A percentile compares a stretch with the other conserved stretches of the same genome.
These are phyloP conservation scores for Monilinia vaccinii-corymbosi DNA, from an alignment of 2,329 filamentous ascomycete species.

Conservation along the genomic window DNA sequence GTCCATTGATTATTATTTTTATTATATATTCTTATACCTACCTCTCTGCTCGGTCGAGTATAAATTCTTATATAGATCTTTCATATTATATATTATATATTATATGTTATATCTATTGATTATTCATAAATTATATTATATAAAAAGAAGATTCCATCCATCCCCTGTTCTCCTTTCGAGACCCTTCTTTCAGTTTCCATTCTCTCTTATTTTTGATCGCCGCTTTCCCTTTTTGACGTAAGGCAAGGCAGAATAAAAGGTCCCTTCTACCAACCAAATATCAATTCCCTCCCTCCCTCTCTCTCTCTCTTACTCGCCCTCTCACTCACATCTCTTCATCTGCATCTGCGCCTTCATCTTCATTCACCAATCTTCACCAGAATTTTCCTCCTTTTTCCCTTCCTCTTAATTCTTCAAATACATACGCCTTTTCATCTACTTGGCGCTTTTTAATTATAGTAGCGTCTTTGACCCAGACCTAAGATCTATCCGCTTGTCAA, in stretches of 20 bases:
- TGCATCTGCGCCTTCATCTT: background rate
- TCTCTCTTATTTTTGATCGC: background rate
- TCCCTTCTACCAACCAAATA: background rate
- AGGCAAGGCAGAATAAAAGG: background rate
- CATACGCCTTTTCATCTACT: no score
- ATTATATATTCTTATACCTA: no score
- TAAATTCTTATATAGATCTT: no score
- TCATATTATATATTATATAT: no score
- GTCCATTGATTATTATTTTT: no score
- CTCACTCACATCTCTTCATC: background rate
- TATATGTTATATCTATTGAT: no score
- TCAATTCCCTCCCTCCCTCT: no score
- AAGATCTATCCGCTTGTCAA: background rate
- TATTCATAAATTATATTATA: no score
- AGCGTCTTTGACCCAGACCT: background rate
- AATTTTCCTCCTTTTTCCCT: background rate
- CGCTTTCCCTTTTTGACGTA: background rate
- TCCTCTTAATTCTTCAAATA: background rate
- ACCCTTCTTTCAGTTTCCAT: conserved; percentile 9
- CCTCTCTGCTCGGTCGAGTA: no score
- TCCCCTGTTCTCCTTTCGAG: conserved; percentile 1
- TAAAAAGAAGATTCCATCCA: background rate
- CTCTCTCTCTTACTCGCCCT: background rate
- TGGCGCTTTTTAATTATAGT: background rate
- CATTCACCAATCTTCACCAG: background rate